Base-by-base conservation (phyloP, 352 stramenopile genomes). In the Phytophthora sp. region DNA sequence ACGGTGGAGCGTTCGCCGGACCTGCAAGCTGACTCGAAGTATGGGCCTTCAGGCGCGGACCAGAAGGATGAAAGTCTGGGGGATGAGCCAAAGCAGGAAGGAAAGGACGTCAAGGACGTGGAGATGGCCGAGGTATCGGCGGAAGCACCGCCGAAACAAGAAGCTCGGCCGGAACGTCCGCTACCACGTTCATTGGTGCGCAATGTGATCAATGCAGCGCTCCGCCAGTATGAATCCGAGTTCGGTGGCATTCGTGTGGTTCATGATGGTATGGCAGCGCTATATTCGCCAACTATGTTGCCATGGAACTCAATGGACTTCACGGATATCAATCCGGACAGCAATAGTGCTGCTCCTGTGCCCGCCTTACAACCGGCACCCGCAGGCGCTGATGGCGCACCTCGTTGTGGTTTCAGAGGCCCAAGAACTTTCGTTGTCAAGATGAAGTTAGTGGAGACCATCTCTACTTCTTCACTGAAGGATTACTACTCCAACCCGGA, bases 371-470 rank as follows among this genome's bases (percentile, higher is more conserved):
- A 63, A 10, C 55, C 35, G 13, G 24, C 61, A 42, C 17, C 26
- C 32, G 37, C 26, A 17, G 23, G 44, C 41, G 35, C 27, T 24
- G 61, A 67, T 17, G 61, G 46, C 21, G 31, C 24, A 9, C 45
- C 60, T 54, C 53, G 62, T 34, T 69, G 79, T 15, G 52, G 39
- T 5, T 70, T 66, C 38, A 26, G 54, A 44, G 56, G 67, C 1
- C 75, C 82, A 27, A 66, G 66, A 5, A 86, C 75, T 3, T 92
- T 91, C 51, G 48, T 82, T 5, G 74, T 89, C 15, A 83, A 80
- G 15, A 77, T 92, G 39, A 88, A 88, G 53, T 54, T 80, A 4
- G 79, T 82, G 1, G 76, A 89, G 46, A 72, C 72, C 0, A 87
- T 90, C 23, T 69, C 67, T 6, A 68, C 85, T n/a, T 69, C 54